Base-by-base conservation (phyloP, 805 yeast genomes). In the Danielia reshetovae region DNA sequence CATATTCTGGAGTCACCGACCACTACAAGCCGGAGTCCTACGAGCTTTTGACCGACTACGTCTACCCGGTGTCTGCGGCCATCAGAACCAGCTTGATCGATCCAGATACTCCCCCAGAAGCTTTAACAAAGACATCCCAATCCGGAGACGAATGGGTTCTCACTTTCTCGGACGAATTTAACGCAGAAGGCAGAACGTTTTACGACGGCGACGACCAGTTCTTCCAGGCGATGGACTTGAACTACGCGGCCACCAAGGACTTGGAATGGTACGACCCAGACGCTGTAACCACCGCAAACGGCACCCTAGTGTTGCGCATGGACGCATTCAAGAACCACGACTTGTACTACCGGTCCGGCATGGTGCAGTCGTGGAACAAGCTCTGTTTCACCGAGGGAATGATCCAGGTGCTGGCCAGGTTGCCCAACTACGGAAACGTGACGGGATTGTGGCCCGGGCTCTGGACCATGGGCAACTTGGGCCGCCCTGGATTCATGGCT, bases 1-100 rank as follows among this genome's bases (percentile, higher is more conserved):
- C 96, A 0, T 90, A 72, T 59, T 69, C 96, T 2, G 95, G 95
- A 39, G 77, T 74, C 18, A 61, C 76, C 6, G 32, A 49, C 15
- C 54, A 43, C 27, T 29, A 82, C 6, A 62, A 51, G 42, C 42
- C 45, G 4, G 33, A 30, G 12, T 24, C 43, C 17, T 48, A 48
- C 34, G 48, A 41, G 35, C 29, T 48, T 21, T 46, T 50, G 37
- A 39, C 46, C 19, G 17, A 29, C 12, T 65, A 64, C 48, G 33
- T 49, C 25, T 65, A 64, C 43, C 70, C 70, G 7, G 30, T 60
- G 14, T 38, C 64, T 12, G 49, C 60, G 9, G 66, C 68, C 13
- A 59, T 64, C 27, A 45, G 72, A 36, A 57, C 63, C 4, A 43
- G 43, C 11, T 51, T 65, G 38, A 49, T 65, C 4, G 72, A 65